A percentile compares a stretch with the other conserved stretches of the same genome.
Conservation (phyloP, 257 asterid species). For the Solanum virginianum region DNA sequence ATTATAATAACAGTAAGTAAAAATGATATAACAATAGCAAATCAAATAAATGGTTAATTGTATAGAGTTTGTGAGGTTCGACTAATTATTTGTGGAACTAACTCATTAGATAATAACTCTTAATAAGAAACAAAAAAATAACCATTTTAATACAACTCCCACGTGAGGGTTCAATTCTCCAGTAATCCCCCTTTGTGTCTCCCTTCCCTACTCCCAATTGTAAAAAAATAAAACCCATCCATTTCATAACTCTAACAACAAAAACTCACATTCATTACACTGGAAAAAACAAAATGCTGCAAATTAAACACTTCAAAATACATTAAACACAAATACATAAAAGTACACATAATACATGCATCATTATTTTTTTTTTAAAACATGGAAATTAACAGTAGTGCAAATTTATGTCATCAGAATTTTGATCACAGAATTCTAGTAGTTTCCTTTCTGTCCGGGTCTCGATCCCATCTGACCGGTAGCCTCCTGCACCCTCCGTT, state of each 20-base stretch:
- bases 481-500: constrained; percentile 38
- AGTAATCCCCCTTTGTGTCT: too few species aligned
- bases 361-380: neutral
- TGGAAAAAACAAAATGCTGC: neutral
- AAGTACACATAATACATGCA: neutral
- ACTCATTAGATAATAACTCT: too few species aligned
- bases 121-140: too few species aligned
- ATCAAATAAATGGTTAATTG: too few species aligned
- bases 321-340: neutral
- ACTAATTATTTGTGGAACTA: too few species aligned
- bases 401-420: neutral
- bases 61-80: too few species aligned
- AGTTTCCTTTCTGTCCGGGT: constrained; percentile 25
- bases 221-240: too few species aligned
- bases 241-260: neutral
- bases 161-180: too few species aligned
- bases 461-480: constrained; percentile 24
- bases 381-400: neutral
- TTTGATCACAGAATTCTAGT: neutral
- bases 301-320: neutral
- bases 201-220: too few species aligned
- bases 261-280: neutral
- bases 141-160: too few species aligned
- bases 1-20: too few species aligned
- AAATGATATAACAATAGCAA: too few species aligned